phyloP scores from a whole-genome alignment of 169 alveolate species.

The Cyclospora cayetanensis region DNA sequence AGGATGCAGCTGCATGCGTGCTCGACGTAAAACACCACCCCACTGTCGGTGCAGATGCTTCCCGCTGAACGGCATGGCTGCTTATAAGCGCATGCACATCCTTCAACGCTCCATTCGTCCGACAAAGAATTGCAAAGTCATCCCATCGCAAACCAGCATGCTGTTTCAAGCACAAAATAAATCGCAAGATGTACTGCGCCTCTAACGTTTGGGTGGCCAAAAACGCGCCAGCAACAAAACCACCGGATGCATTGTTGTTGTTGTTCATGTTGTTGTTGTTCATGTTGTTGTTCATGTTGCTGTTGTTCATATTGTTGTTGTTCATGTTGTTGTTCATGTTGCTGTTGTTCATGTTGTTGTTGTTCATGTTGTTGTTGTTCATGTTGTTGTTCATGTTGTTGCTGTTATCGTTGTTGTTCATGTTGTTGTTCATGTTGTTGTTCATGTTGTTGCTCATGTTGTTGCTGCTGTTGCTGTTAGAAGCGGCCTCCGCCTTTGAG shows the following conservation, averaged over 20 bases:
- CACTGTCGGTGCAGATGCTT: conserved; percentile 22
- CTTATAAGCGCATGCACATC: conserved; percentile 73
- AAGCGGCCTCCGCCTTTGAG: neutral
- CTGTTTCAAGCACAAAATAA: conserved; percentile 69
- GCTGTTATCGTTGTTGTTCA: neutral
- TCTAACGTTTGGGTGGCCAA: conserved; percentile 63
- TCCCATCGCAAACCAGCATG: conserved; percentile 78
- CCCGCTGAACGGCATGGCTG: conserved; percentile 71
- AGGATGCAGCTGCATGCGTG: neutral
- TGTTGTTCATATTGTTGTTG: neutral
- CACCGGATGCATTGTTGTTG: neutral
- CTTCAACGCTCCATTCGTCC: conserved; percentile 77
- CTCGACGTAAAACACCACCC: neutral
- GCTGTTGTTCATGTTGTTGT: neutral
- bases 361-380: neutral
- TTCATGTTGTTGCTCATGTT: neutral
- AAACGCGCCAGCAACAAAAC: conserved; percentile 45
- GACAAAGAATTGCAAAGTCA: conserved; percentile 83
- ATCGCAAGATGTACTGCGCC: conserved; percentile 78
- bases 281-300: neutral
- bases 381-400: too few relatives aligned
- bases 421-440: neutral
- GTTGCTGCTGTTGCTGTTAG: neutral
- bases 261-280: neutral
- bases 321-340: neutral